Evolutionary conservation across 495 filamentous ascomycete genomes (phyloP), one percentile per base, ranked within the genome.

Genomic region (Neurospora sp.): DNA sequence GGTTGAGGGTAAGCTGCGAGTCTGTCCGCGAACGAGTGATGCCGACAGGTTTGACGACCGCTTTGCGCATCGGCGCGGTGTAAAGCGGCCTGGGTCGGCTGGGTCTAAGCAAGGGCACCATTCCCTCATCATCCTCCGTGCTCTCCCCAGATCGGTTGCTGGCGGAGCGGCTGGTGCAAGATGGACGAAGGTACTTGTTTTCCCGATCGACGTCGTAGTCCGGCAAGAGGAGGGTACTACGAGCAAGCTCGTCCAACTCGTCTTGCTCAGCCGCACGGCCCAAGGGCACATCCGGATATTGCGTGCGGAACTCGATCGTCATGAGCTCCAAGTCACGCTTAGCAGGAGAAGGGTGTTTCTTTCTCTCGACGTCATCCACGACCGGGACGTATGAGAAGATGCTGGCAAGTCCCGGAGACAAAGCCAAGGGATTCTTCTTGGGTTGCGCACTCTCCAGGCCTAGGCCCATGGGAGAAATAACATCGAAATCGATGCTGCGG

Each of bases 341-440:
- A 9, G 68, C 71, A 4, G 71, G 71, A 7, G 73, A 68, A n/a
- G 71, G 71, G 22, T 73, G 73, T 39, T 72, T 75, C 40, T 73
- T 73, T 20, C 42, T 22, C n/a, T 72, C 68, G 9, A 17, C 17
- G n/a, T 73, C 61, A 12, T 68, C 71, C 12, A 70, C 31, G 2
- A 73, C 71, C 3, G 71, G 73, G 20, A 71, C 8, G 31, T 71
- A 71, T 3, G 72, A 37, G 38, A 42, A 39, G 8, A 38, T n/a
- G 9, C 16, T 17, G 2, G 31, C 12, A 10, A 48, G 35, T 70
- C 35, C 20, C 40, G n/a, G 8, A 40, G 44, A 17, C 42, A 17
- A 27, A 44, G 20, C 39, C 20, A 17, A 40, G 1, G 27, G 35
- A 31, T 31, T 38, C 31, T 45, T 70, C 68, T 37, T 73, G 17